phyloP scores from a whole-genome alignment of 2,329 filamentous ascomycete species.

The Thielaviopsis ethacetica region DNA sequence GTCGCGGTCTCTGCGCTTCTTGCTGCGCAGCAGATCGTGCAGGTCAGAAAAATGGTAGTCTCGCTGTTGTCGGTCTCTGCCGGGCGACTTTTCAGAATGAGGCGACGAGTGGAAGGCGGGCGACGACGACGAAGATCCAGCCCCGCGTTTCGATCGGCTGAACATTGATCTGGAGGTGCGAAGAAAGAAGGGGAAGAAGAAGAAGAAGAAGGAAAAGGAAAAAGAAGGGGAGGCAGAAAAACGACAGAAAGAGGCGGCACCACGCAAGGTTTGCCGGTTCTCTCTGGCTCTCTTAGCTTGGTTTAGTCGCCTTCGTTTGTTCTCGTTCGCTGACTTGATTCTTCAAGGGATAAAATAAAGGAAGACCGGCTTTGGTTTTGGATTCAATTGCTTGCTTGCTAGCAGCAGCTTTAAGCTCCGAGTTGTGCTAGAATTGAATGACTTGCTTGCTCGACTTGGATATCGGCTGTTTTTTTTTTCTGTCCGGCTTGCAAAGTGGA shows the following conservation, averaged over 20 bases:
- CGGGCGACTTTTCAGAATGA: background rate
- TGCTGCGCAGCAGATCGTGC: constrained; percentile 3
- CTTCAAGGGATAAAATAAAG: background rate
- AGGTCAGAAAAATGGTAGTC: constrained; percentile 2
- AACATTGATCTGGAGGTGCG: background rate
- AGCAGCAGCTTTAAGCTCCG: background rate
- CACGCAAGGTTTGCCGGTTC: background rate
- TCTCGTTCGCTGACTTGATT: background rate
- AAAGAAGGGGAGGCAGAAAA: background rate
- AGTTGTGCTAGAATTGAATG: background rate
- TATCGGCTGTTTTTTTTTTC: background rate
- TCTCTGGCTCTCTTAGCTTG: background rate
- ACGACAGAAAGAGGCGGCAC: background rate
- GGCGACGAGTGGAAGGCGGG: constrained; percentile 1
- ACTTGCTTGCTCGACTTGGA: background rate
- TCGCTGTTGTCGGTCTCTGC: background rate
- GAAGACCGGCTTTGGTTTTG: background rate
- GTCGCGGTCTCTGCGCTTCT: constrained; percentile 2
- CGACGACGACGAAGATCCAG: constrained; percentile 3
- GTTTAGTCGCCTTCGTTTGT: background rate
- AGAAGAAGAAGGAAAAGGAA: background rate
- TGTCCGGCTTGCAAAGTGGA: background rate
- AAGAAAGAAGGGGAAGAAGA: background rate
- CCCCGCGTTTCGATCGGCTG: constrained; percentile 4
- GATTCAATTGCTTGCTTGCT: background rate